phyloP scores from a whole-genome alignment of 78 protist species.

The Pelomyxa schiedti region DNA sequence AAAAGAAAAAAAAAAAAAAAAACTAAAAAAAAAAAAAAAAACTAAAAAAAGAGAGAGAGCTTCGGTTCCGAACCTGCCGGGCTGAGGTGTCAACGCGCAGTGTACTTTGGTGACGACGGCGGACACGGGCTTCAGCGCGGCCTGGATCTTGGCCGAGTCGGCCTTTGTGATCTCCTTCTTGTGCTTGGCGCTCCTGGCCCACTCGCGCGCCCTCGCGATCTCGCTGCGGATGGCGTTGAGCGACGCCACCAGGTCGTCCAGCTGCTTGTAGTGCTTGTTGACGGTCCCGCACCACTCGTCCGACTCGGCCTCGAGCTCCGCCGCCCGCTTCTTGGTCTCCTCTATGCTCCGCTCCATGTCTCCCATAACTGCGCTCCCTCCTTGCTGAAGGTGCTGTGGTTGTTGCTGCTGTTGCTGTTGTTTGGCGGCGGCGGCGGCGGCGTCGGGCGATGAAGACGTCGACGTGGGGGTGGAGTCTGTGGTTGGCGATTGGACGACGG shows the following conservation, averaged over 20 bases:
- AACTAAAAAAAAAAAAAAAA: not conserved
- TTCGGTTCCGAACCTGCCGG: not conserved
- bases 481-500: no score
- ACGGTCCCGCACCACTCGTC: not conserved
- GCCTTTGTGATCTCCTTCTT: no score
- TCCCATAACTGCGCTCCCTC: no score
- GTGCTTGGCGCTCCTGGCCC: no score
- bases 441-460: no score
- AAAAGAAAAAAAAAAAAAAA: not conserved
- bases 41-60: not conserved
- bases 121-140: not conserved
- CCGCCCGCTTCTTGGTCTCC: no score
- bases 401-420: no score
- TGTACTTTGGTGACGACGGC: not conserved
- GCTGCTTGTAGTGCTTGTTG: not conserved
- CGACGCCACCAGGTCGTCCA: not conserved
- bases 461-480: no score
- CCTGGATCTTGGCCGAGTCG: not conserved
- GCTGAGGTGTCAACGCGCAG: not conserved
- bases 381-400: no score
- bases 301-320: not conserved
- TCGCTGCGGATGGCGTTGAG: not conserved
- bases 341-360: no score
- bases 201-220: no score
- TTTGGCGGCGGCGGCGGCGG: no score